Evolutionary conservation across 202 grass and related monocot species (phyloP), one percentile per base, ranked within the genome.

Genomic region (Setaria italica): DNA sequence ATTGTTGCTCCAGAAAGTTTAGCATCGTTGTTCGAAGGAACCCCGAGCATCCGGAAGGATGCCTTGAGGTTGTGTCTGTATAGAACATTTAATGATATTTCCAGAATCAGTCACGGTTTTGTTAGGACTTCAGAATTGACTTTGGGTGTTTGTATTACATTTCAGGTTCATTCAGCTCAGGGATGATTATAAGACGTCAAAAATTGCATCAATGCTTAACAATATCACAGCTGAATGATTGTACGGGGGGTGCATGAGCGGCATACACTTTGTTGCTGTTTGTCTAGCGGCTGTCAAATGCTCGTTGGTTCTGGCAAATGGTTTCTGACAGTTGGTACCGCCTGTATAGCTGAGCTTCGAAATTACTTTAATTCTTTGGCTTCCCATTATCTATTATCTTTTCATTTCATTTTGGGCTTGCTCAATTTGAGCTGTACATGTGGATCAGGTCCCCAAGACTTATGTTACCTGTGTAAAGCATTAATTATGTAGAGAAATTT

Each of bases 1-100:
- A 99, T 99, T 76, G 97, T 99, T 82, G 93, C 97, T 67, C 97
- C 93, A 14, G 97, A 99, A 94, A 99, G 97, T 83, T 89, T 99
- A 79, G 90, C 90, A 82, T 99, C 97, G 14, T 70, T 99, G 54
- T 92, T 99, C 39, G 97, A 99, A 92, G 92, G 97, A 88, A 96
- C 85, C 15, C 93, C 97, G 20, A 99, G 92, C 82, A 99, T 99
- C 73, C 82, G 94, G 70, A 99, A 96, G 64, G 97, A 99, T 74
- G 97, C 93, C 81, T 83, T 94, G 80, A 94, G 93, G 97, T 99
- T 76, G 10, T 73, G 17, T 65, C 51, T 83, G 66, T 66, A 66
- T 63, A 84, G 29, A 42, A 19, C 17, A 39, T 30, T 50, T 41
- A 19, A 29, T 78, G 34, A 76, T 17, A 16, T 71, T 41, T 85